A percentile compares a stretch with the other conserved stretches of the same genome.
Evolutionary conservation across 306 rosid species (phyloP).

Genomic region (Glycyrrhiza uralensis): DNA sequence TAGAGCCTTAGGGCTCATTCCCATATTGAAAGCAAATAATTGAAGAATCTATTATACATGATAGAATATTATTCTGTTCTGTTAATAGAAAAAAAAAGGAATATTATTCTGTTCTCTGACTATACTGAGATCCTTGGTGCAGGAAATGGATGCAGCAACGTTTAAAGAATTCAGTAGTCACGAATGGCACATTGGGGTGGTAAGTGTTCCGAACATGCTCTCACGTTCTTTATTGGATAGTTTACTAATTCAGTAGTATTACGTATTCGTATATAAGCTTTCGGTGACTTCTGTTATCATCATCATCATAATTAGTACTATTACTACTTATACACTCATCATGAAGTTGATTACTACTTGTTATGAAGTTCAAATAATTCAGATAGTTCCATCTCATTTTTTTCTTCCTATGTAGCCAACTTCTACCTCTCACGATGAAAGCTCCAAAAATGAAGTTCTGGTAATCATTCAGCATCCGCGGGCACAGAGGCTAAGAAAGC

Average conservation of each 20-base stretch:
- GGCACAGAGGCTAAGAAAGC: constrained; percentile 35
- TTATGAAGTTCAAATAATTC: constrained; percentile 5
- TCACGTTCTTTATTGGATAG: not conserved
- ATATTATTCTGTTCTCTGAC: constrained; percentile 7
- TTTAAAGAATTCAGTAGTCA: constrained; percentile 69
- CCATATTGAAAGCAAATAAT: not conserved
- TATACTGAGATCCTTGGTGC: constrained; percentile 26
- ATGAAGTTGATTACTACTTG: too few relatives aligned
- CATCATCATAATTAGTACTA: too few relatives aligned
- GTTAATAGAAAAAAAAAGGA: too few relatives aligned
- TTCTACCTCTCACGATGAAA: constrained; percentile 33
- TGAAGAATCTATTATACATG: not conserved
- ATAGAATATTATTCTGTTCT: not conserved
- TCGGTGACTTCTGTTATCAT: not conserved
- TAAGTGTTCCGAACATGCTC: constrained; percentile 34
- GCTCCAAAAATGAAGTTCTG: constrained; percentile 54
- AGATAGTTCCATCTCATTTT: not conserved
- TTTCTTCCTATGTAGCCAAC: constrained; percentile 57
- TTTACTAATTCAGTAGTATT: not conserved
- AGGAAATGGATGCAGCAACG: constrained; percentile 92
- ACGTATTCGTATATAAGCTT: not conserved
- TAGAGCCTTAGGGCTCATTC: not conserved
- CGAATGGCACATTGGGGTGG: constrained; percentile 95
- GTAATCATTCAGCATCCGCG: constrained; percentile 86
- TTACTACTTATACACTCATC: constrained; percentile 11